These are phyloP conservation scores for Yamadazyma sp. DNA, from an alignment of 805 yeast species.

Conservation along the genomic window DNA sequence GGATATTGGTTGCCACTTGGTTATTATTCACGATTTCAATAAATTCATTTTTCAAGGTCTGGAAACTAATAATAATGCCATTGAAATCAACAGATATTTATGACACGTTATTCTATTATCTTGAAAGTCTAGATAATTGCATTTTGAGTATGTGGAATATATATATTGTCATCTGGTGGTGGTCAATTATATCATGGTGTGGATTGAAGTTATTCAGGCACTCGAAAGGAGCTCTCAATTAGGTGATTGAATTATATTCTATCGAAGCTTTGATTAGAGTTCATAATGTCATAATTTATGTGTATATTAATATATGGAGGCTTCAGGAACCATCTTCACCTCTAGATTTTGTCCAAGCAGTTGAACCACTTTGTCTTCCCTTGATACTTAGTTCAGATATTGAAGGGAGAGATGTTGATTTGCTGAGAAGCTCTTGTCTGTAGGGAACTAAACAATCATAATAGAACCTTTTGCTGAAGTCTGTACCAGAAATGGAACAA, in stretches of 20 bases:
- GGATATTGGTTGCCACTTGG: slow-evolving; percentile 29
- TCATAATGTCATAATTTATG: neutral
- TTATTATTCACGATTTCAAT: slow-evolving; percentile 28
- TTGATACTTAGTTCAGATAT: slow-evolving; percentile 11
- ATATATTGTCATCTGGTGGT: slow-evolving; percentile 46
- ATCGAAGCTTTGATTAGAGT: neutral
- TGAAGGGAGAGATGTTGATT: neutral
- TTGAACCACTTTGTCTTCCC: slow-evolving; percentile 75
- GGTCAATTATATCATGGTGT: slow-evolving; percentile 76
- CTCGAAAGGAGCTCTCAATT: slow-evolving; percentile 42
- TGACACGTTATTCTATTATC: slow-evolving; percentile 10
- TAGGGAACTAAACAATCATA: slow-evolving; percentile 36
- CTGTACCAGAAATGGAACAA: neutral
- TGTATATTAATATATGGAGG: slow-evolving; percentile 3
- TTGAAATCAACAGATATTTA: slow-evolving; percentile 16
- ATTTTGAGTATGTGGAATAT: slow-evolving; percentile 37
- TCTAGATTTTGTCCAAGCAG: slow-evolving; percentile 70
- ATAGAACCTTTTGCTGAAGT: slow-evolving; percentile 21
- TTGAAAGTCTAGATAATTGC: slow-evolving; percentile 25
- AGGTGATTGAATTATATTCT: neutral
- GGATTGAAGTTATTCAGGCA: slow-evolving; percentile 80
- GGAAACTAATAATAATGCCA: slow-evolving; percentile 34
- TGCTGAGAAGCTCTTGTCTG: slow-evolving; percentile 20
- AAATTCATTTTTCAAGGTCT: slow-evolving; percentile 32
- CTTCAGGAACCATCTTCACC: slow-evolving; percentile 54